A percentile compares a stretch with the other conserved stretches of the same genome.
These are phyloP conservation scores for Ceratobasidium sp. DNA, from an alignment of 1,284 basidiomycete species.

Conservation along the genomic window DNA sequence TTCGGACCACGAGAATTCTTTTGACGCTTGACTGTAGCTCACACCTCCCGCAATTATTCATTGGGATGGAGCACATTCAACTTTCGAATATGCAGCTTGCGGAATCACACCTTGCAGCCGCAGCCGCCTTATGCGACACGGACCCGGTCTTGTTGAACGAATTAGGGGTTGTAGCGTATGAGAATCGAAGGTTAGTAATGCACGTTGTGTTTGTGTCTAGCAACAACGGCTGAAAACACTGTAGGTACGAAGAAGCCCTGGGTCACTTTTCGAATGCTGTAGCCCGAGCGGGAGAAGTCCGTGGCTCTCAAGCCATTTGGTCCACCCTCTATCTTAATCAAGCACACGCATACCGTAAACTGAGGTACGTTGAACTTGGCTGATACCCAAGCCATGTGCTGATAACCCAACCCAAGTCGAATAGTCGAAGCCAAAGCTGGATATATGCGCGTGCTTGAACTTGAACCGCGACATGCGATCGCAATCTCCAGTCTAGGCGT, in stretches of 20 bases:
- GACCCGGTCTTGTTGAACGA: constrained; percentile 95
- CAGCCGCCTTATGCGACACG: constrained; percentile 79
- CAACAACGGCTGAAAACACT: constrained; percentile 44
- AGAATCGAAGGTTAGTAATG: constrained; percentile 75
- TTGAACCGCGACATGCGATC: constrained; percentile 80
- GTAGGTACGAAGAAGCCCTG: constrained; percentile 75
- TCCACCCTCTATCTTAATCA: constrained; percentile 89
- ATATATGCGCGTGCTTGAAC: constrained; percentile 80
- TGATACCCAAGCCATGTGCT: constrained; percentile 1
- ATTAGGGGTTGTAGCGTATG: constrained; percentile 91
- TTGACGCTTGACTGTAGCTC: constrained; percentile 65
- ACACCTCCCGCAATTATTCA: constrained; percentile 93
- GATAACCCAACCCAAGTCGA: constrained; percentile 59
- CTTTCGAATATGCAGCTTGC: constrained; percentile 86
- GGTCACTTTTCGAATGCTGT: constrained; percentile 78
- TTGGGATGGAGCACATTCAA: constrained; percentile 98
- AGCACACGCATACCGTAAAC: constrained; percentile 84
- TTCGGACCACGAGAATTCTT: neutral
- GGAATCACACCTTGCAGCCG: constrained; percentile 86
- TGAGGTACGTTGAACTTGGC: constrained; percentile 64
- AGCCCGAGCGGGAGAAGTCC: constrained; percentile 78
- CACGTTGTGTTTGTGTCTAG: constrained; percentile 43
- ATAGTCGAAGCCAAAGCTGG: constrained; percentile 74
- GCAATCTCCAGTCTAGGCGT: constrained; percentile 88
- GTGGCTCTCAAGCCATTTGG: constrained; percentile 87